Base-by-base conservation (phyloP, 2,329 filamentous ascomycete species). In the Thielaviopsis punctulata region DNA sequence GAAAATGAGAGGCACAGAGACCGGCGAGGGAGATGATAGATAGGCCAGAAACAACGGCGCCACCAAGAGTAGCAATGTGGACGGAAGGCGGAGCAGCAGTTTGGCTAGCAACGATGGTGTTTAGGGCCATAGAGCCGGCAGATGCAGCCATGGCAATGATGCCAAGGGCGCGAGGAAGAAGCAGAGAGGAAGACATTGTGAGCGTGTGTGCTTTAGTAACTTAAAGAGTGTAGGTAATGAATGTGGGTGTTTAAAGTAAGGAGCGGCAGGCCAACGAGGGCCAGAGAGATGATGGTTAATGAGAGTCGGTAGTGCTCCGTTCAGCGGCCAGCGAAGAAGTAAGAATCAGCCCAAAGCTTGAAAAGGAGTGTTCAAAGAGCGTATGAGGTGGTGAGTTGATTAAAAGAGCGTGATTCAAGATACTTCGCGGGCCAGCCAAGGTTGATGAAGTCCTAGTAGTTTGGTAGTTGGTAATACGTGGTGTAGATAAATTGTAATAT, bases 1-100 rank as follows among this genome's bases (percentile, higher is more conserved):
- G 21, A 18, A 52, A 12, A 41, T 52, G 49, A 13, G 49, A 47
- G 24, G 50, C 18, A 12, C 43, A 36, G 23, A 55, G 46, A 25
- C 50, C 50, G 23, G 49, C 25, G 7, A 55, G 41, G 12, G 49
- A 52, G 6, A 51, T 15, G 7, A 51, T n/a, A 7, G 53, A 52
- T 19, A 51, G 24, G 27, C 53, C 50, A 18, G 53, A 55, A 24
- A 52, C 49, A 12, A 22, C 46, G 8, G 49, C 48, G 44, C 46
- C 46, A n/a, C 30, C 49, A 23, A 55, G 27, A 30, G 53, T 47
- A 13, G 52, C 36, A n/a, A 49, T 44, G 44, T 55, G 53, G n/a
- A 55, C 49, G 23, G 50, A 41, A 21, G 45, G 36, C 10, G 45
- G 50, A 33, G 50, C 50, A 21, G 53, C 49, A 13, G 53, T 47